Base-by-base conservation (phyloP, 2,329 filamentous ascomycete genomes). In the Epichloe gansuensis region DNA sequence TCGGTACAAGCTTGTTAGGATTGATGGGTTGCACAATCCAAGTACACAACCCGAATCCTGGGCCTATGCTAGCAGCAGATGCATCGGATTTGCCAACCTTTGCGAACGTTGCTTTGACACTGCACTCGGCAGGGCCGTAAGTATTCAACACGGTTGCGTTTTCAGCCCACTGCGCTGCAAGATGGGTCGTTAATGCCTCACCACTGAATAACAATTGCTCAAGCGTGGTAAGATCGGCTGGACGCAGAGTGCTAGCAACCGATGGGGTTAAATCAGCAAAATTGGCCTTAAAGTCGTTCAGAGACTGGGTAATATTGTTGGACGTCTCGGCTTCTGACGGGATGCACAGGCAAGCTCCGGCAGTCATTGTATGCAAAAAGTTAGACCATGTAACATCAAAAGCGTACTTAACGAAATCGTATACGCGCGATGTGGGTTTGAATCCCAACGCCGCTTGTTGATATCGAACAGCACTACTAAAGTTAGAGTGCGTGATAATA, bases 181-280 rank as follows among this genome's bases (percentile, higher is more conserved):
- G 28, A 51, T 46, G 34, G 2, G 50, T 51, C 15, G 50, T 46
- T 31, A 51, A 51, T 28, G 50, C 42, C 23, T 52, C 50, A 21
- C 50, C 50, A 41, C 50, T 43, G n/a, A 52, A 47, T 17, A 52
- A 6, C 35, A 47, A 42, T 4, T 48, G 44, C 3, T 52, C 37
- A 21, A 52, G 44, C 8, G 34, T 42, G 17, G 11, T 47, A 21
- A 52, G 35, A 35, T 47, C 50, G 7, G 44, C 17, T 25, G 50
- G 50, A 3, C 37, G 25, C n/a, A 52, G 67, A 8, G 71, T 69
- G 1, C 75, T 71, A 0, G 71, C 72, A 1, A 48, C 46, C 9
- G 47, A 49, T 42, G 74, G 73, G 0, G 73, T 75, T 64, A 76
- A 69, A 48, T 69, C 64, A 3, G 67, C 69, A 63, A 72, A 69